Percentiles rank a stretch among this genome's conserved stretches.
phyloP scores from a whole-genome alignment of 2,329 filamentous ascomycete species.

The Samsoniella hepiali region DNA sequence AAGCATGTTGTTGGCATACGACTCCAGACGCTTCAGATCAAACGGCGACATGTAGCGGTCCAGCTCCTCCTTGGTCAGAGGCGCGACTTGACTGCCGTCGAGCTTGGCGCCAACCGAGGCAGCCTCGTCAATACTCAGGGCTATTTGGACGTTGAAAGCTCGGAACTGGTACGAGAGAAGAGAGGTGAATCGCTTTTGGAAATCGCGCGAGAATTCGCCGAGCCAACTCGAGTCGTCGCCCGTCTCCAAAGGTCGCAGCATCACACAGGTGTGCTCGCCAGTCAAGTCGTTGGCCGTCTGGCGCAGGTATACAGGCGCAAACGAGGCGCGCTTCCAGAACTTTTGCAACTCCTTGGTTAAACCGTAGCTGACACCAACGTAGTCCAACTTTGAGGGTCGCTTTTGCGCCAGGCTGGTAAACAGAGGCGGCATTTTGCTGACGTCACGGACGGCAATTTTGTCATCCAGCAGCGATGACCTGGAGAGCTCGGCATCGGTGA shows the following conservation, averaged over 20 bases:
- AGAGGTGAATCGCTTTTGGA: conserved; percentile 88
- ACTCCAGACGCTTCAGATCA: conserved; percentile 91
- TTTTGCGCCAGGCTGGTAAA: conserved; percentile 86
- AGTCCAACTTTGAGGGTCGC: conserved; percentile 77
- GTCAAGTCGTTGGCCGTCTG: conserved; percentile 96
- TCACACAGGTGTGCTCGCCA: conserved; percentile 95
- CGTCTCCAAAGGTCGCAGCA: conserved; percentile 76
- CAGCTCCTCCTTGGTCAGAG: conserved; percentile 71
- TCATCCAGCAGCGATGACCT: conserved; percentile 76
- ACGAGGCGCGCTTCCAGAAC: conserved; percentile 90
- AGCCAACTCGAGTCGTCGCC: conserved; percentile 78
- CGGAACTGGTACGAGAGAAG: conserved; percentile 92
- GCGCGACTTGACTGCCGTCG: conserved; percentile 47
- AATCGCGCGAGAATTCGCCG: conserved; percentile 85
- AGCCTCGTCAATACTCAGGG: conserved; percentile 84
- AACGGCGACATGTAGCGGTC: conserved; percentile 81
- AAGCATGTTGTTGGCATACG: conserved; percentile 93
- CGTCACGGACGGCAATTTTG: conserved; percentile 85
- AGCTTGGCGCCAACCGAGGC: conserved; percentile 69
- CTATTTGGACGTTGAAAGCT: conserved; percentile 71
- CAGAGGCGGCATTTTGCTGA: conserved; percentile 85
- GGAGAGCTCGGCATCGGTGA: conserved; percentile 79
- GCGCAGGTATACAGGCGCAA: conserved; percentile 86
- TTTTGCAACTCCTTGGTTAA: conserved; percentile 83
- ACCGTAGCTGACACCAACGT: conserved; percentile 92